phyloP scores from a whole-genome alignment of 306 rosid species.

The Sicyos baderoa region DNA sequence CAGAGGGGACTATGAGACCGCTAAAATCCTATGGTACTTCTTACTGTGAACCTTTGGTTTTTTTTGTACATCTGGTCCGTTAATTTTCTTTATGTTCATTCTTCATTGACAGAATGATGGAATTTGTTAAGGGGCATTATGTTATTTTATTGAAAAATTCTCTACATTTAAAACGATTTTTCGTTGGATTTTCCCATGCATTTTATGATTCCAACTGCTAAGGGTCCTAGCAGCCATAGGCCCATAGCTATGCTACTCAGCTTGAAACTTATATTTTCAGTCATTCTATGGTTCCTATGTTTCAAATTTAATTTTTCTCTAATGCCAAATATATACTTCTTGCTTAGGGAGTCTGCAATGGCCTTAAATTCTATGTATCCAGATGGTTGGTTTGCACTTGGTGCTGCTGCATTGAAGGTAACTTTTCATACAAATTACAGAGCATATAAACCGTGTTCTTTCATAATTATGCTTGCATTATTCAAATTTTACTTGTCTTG shows the following conservation, averaged over 20 bases:
- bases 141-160: background rate
- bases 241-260: background rate
- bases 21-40: conserved; percentile 50
- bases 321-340: background rate
- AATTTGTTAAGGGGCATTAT: background rate
- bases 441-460: background rate
- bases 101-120: conserved; percentile 3
- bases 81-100: background rate
- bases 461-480: too few relatives aligned
- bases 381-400: conserved; percentile 96
- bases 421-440: conserved; percentile 19
- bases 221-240: background rate
- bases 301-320: background rate
- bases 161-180: background rate
- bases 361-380: conserved; percentile 85
- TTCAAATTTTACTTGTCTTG: background rate
- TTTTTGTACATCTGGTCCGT: background rate
- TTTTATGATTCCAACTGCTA: conserved; percentile 2
- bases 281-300: background rate
- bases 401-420: conserved; percentile 98
- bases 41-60: conserved; percentile 5
- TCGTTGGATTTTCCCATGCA: background rate
- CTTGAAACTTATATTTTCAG: background rate
- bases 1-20: conserved; percentile 72
- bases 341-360: conserved; percentile 91